Base-by-base conservation (phyloP, 208 protist genomes). In the Leishmania mexicana region DNA sequence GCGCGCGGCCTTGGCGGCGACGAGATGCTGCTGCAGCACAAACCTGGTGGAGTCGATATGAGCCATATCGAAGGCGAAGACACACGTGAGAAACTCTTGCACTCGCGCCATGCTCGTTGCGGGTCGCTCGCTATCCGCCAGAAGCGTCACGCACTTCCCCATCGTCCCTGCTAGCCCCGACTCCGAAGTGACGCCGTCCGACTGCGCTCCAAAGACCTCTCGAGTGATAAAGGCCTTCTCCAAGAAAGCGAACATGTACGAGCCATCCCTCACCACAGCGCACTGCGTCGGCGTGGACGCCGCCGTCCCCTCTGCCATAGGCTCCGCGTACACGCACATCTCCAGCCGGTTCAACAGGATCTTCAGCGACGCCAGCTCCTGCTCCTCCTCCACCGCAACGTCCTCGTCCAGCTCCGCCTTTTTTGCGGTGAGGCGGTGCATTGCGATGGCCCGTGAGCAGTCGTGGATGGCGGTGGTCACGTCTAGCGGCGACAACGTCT, bases 401-500 rank as follows among this genome's bases (percentile, higher is more conserved):
- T 88, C 77, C 10, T 77, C 68, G 28, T 84, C 76, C 24, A 78
- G 76, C 57, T 80, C 85, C 35, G 81, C 75, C 31, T 71, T 35
- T 65, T 89, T 84, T 74, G 76, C 45, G n/a, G 79, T 35, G 47
- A 93, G 58, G 49, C 81, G 67, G 75, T 89, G 88, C 88, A 92
- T 90, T 42, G 91, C 92, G 35, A 96, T 83, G 57, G 93, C 94
- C 24, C 92, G 85, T 28, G 88, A 72, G 78, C 89, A 95, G 73
- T 98, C 96, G 77, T 95, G 87, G 79, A 98, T 95, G 40, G 94
- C 89, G 76, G 89, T 94, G 45, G 89, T 88, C 45, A 98, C 73
- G 31, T 95, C 92, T 24, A 95, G 75, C 49, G 96, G 92, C 53
- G 80, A 70, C 42, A 98, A 81, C 64, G 94, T 94, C 45, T 92